A percentile compares a stretch with the other conserved stretches of the same genome.
phyloP scores from a whole-genome alignment of 495 filamentous ascomycete genomes.

The Aspergillus incahuasiensis region DNA sequence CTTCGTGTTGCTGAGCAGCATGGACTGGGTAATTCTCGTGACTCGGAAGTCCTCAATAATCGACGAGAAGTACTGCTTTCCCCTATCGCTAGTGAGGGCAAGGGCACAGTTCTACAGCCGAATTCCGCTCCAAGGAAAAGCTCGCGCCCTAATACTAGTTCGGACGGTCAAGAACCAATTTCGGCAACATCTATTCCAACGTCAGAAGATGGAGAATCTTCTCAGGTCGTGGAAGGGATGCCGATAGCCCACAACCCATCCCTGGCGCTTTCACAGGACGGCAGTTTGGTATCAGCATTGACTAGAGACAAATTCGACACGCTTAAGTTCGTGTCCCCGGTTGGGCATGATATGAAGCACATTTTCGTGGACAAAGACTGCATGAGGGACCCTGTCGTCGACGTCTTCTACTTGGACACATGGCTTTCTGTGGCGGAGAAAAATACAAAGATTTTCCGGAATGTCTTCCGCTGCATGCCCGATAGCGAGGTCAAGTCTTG shows the following conservation, averaged over 20 bases:
- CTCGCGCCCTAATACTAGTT: conserved; percentile 11
- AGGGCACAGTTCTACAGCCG: conserved; percentile 49
- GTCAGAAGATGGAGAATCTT: conserved; percentile 25
- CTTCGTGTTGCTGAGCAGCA: conserved; percentile 54
- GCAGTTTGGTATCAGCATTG: conserved; percentile 42
- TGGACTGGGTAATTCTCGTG: conserved; percentile 56
- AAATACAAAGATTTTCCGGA: conserved; percentile 88
- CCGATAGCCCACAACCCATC: conserved; percentile 59
- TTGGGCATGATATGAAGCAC: conserved; percentile 62
- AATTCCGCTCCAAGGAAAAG: conserved; percentile 29
- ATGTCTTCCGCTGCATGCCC: conserved; percentile 95
- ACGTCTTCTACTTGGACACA: conserved; percentile 77
- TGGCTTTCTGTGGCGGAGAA: conserved; percentile 89
- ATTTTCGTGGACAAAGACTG: conserved; percentile 62
- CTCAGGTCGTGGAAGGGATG: conserved; percentile 16
- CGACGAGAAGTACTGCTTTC: conserved; percentile 62
- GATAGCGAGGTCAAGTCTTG: conserved; percentile 91
- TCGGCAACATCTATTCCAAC: conserved; percentile 48
- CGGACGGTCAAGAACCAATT: conserved; percentile 30
- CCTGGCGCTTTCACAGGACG: conserved; percentile 61
- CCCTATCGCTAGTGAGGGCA: conserved; percentile 56
- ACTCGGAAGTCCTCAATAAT: conserved; percentile 57
- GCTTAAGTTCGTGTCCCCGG: conserved; percentile 47
- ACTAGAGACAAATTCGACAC: conserved; percentile 40
- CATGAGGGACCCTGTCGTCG: conserved; percentile 78